Evolutionary conservation across 306 rosid species (phyloP).

Genomic region (Datisca glomerata): DNA sequence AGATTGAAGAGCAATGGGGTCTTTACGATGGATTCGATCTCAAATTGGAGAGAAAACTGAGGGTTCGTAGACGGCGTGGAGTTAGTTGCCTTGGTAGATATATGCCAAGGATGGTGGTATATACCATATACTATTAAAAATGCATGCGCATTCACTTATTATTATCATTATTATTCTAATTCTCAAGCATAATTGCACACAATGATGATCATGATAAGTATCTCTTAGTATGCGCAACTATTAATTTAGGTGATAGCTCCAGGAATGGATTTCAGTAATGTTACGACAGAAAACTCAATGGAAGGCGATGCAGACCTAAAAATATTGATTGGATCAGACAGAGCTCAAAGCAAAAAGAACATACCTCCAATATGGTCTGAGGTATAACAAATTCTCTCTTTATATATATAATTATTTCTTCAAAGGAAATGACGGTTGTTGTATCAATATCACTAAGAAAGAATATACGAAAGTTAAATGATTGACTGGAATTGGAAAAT

Average conservation of each 20-base stretch:
- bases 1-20: slow-evolving; percentile 89
- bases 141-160: too few relatives aligned
- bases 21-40: slow-evolving; percentile 67
- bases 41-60: slow-evolving; percentile 65
- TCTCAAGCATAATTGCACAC: too few relatives aligned
- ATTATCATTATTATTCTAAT: too few relatives aligned
- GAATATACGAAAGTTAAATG: too few relatives aligned
- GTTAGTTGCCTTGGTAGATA: slow-evolving; percentile 67
- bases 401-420: too few relatives aligned
- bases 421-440: too few relatives aligned
- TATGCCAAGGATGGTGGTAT: slow-evolving; percentile 80
- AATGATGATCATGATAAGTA: too few relatives aligned
- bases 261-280: slow-evolving; percentile 84
- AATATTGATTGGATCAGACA: slow-evolving; percentile 48
- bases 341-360: slow-evolving; percentile 46
- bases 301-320: slow-evolving; percentile 72
- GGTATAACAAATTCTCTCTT: slow-evolving; percentile 23
- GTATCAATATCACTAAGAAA: too few relatives aligned
- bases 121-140: too few relatives aligned
- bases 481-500: neutral
- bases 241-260: slow-evolving; percentile 57
- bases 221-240: too few relatives aligned
- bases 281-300: slow-evolving; percentile 32
- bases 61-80: slow-evolving; percentile 56
- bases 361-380: slow-evolving; percentile 76